phyloP scores from a whole-genome alignment of 2,329 filamentous ascomycete species.

The Thelonectria olida region DNA sequence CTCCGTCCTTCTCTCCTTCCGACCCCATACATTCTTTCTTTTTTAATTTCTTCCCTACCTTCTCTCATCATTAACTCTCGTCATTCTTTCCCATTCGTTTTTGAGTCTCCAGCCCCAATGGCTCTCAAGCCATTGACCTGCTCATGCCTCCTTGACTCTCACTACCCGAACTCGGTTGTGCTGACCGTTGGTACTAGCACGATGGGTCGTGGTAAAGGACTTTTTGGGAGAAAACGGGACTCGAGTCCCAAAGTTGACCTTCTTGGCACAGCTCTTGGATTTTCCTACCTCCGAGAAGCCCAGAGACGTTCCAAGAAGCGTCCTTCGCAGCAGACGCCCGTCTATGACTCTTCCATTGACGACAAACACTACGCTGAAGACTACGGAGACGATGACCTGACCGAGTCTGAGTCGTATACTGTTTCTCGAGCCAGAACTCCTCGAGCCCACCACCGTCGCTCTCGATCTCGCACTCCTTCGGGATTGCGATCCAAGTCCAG shows the following conservation, averaged over 20 bases:
- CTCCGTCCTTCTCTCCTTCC: neutral
- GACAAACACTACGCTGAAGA: neutral
- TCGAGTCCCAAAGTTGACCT: conserved; percentile 37
- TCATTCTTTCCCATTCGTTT: too few relatives aligned
- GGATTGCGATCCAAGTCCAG: neutral
- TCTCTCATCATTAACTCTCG: too few relatives aligned
- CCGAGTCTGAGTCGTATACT: conserved; percentile 13
- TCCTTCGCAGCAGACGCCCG: conserved; percentile 5
- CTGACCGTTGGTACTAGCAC: neutral
- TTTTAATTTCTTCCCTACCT: too few relatives aligned
- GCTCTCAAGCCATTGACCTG: neutral
- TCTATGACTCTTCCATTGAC: conserved; percentile 10
- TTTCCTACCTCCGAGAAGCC: conserved; percentile 32
- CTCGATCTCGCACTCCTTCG: neutral
- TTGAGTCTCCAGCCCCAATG: neutral
- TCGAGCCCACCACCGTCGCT: neutral
- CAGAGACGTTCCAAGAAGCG: conserved; percentile 14
- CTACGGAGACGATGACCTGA: conserved; percentile 4
- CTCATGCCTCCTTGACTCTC: neutral
- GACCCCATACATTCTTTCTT: too few relatives aligned
- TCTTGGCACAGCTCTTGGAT: conserved; percentile 39
- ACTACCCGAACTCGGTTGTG: neutral
- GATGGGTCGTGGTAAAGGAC: conserved; percentile 35
- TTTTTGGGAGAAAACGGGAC: conserved; percentile 20
- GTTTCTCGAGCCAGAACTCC: conserved; percentile 7